Evolutionary conservation across 768 basidiomycete genomes (phyloP).

Genomic region (Lactifluus volemus): DNA sequence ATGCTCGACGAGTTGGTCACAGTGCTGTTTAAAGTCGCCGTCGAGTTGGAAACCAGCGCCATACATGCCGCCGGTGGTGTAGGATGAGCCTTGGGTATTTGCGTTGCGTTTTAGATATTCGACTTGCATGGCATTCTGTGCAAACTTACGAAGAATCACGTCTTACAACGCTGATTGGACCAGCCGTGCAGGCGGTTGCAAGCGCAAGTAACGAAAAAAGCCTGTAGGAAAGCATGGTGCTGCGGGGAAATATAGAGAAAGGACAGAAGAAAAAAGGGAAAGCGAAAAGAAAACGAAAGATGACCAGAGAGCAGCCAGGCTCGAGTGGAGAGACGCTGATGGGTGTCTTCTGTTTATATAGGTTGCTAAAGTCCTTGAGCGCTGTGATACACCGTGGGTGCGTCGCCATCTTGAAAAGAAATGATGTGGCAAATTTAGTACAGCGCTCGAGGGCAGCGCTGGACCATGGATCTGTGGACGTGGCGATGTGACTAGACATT

Average conservation of each 20-base stretch:
- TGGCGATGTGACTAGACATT: not conserved
- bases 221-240: constrained; percentile 1
- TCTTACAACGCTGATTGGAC: constrained; percentile 7
- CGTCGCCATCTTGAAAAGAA: not conserved
- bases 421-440: not conserved
- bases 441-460: not conserved
- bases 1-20: not conserved
- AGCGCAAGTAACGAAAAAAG: constrained; percentile 4
- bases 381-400: not conserved
- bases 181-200: not conserved
- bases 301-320: constrained; percentile 17
- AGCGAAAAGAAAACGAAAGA: not conserved
- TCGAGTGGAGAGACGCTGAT: not conserved
- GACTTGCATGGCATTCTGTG: not conserved
- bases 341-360: not conserved
- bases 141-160: constrained; percentile 12
- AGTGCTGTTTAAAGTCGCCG: not conserved
- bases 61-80: constrained; percentile 11
- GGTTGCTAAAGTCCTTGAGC: not conserved
- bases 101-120: not conserved
- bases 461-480: not conserved
- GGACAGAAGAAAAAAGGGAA: constrained; percentile 5
- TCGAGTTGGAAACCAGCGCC: not conserved
- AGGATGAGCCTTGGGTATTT: constrained; percentile 7
- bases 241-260: not conserved